Base-by-base conservation (phyloP, 1,139 yeast species). In the Debaryomycetaceae sp. region DNA sequence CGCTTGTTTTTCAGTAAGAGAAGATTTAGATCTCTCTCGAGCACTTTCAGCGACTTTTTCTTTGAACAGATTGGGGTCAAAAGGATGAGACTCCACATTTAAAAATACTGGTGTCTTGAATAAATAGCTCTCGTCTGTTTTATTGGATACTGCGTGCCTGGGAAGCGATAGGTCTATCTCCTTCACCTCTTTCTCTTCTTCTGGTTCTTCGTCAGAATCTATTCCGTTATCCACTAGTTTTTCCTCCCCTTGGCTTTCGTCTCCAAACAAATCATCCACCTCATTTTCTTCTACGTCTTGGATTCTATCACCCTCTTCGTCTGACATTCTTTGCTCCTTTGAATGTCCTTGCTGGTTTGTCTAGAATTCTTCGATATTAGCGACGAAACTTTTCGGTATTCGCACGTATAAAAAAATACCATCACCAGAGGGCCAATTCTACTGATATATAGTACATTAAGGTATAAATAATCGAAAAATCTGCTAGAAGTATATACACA, bases 91-190 rank as follows among this genome's bases (percentile, higher is more conserved):
- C 45, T 89, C 95, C 30, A 89, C 80, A 41, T 79, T 80, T 47
- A 92, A 66, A 53, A 87, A 91, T 18, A 87, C 82, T 2, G 98
- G 98, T 48, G 91, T 68, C 47, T 84, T 83, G 43, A 87, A 77
- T 44, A 76, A 67, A 49, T 74, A 78, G 4, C 80, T 71, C 34
- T 74, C 76, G 41, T 68, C 73, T 3, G 64, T 46, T 24, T 56
- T 53, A 36, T 72, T 75, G 4, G 78, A 63, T 28, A 79, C 66
- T 22, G 85, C 85, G 58, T 87, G 95, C 55, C 94, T 79, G 3
- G 94, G 85, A 35, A 88, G 62, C 7, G 87, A 79, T 31, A 86
- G 69, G 41, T 83, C 84, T 39, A 75, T 59, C 30, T 56, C 63
- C 22, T 58, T 63, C 3, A 56, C 63, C 6, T 55, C 65, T 9